Conservation (phyloP, 805 yeast genomes). For the Phaffomyces opuntiae region DNA sequence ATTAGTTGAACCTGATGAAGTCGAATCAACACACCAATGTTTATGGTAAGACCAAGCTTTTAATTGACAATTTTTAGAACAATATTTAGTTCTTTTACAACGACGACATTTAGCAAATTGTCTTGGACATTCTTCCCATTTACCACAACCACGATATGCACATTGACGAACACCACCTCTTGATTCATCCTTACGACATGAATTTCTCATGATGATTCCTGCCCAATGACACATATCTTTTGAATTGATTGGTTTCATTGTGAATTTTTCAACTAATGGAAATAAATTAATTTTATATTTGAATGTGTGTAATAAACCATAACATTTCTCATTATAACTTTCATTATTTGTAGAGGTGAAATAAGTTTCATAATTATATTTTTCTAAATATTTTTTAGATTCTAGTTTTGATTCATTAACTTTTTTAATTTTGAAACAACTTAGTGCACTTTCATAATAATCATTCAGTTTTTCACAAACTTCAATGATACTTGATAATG, state of each 20-base stretch:
- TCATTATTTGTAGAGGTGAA: constrained; percentile 15
- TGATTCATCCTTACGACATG: constrained; percentile 83
- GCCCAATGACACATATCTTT: constrained; percentile 93
- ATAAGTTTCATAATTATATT: constrained; percentile 42
- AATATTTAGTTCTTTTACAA: constrained; percentile 91
- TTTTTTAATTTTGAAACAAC: constrained; percentile 1
- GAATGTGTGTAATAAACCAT: not conserved
- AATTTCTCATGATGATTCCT: constrained; percentile 94
- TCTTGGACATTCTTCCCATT: constrained; percentile 85
- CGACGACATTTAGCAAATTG: constrained; percentile 93
- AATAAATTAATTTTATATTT: constrained; percentile 50
- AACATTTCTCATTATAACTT: not conserved
- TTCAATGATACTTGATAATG: constrained; percentile 5
- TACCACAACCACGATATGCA: constrained; percentile 88
- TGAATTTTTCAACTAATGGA: constrained; percentile 88
- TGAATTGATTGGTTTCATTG: constrained; percentile 55
- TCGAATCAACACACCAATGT: constrained; percentile 72
- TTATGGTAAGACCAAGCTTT: constrained; percentile 90
- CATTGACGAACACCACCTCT: constrained; percentile 92
- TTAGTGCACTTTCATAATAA: constrained; percentile 12
- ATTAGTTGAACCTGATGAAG: not conserved
- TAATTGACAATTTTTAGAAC: constrained; percentile 87
- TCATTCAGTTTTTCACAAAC: constrained; percentile 13
- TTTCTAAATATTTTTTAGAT: constrained; percentile 20
- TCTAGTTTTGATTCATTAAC: constrained; percentile 6